These are phyloP conservation scores for Chlorella sp. DNA, from an alignment of 139 green algal genomes.

Conservation along the genomic window DNA sequence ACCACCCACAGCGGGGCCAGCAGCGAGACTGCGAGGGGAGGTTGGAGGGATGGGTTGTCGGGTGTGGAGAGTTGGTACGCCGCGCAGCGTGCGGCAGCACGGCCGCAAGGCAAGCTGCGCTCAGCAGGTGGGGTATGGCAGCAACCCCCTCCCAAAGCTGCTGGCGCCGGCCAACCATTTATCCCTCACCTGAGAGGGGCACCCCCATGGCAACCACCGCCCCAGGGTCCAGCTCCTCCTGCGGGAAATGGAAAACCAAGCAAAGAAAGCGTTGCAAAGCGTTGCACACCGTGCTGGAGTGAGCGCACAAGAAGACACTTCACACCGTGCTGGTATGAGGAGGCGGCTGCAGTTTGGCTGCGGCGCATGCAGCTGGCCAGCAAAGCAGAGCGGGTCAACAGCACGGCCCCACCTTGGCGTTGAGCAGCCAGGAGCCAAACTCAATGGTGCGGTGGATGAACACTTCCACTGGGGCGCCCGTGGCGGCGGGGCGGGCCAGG, in stretches of 20 bases:
- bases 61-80: no score
- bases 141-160: no score
- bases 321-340: no score
- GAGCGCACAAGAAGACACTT: no score
- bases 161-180: no score
- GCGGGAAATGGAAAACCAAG: background rate
- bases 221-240: constrained; percentile 57
- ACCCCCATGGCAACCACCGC: constrained; percentile 62
- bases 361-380: background rate
- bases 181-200: constrained; percentile 47
- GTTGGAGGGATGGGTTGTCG: no score
- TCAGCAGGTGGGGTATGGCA: no score
- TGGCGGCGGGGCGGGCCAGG: constrained; percentile 37
- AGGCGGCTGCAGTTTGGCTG: no score
- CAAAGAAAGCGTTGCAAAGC: background rate
- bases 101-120: no score
- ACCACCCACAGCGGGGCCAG: constrained; percentile 80
- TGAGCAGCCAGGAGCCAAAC: constrained; percentile 55
- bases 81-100: no score
- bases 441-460: constrained; percentile 61
- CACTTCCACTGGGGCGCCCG: constrained; percentile 57
- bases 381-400: no score
- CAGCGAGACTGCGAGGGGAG: constrained; percentile 53
- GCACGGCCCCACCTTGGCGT: constrained; percentile 26
- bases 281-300: no score